Conservation (phyloP, 768 basidiomycete species). For the Lactifluus pinguis region DNA sequence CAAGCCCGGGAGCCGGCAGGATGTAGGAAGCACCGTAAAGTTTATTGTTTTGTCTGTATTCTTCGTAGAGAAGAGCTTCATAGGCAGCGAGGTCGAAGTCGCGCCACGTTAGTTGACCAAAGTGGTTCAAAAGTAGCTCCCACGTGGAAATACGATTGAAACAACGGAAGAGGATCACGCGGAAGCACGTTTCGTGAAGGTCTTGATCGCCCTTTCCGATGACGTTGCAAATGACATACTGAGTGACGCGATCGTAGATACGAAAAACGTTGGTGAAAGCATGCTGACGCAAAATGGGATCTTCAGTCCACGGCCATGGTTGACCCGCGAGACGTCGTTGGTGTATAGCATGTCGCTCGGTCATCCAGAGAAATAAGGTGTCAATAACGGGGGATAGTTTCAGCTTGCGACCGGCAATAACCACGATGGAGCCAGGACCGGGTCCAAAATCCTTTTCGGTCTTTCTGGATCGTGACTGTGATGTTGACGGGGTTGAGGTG, state of each 20-base stretch:
- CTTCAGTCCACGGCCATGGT: constrained; percentile 49
- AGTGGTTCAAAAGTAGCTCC: constrained; percentile 42
- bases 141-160: constrained; percentile 71
- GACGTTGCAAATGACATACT: constrained; percentile 60
- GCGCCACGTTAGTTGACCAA: constrained; percentile 56
- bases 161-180: constrained; percentile 59
- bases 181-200: constrained; percentile 57
- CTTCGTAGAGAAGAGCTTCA: constrained; percentile 38
- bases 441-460: constrained; percentile 1
- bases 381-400: constrained; percentile 23
- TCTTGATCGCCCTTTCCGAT: constrained; percentile 58
- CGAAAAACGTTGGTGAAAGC: constrained; percentile 72
- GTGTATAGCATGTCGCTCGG: constrained; percentile 26
- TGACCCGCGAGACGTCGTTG: constrained; percentile 24
- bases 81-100: constrained; percentile 47
- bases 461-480: constrained; percentile 8
- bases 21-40: constrained; percentile 69
- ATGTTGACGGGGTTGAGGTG: constrained; percentile 15
- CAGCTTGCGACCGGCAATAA: constrained; percentile 22
- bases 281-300: constrained; percentile 44
- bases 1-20: constrained; percentile 57
- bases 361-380: constrained; percentile 26
- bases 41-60: constrained; percentile 30
- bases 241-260: constrained; percentile 59
- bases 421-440: constrained; percentile 16